Percentiles rank a stretch among this genome's conserved stretches.
Evolutionary conservation across 169 alveolate species (phyloP).

Genomic region (Plasmodium gaboni): DNA sequence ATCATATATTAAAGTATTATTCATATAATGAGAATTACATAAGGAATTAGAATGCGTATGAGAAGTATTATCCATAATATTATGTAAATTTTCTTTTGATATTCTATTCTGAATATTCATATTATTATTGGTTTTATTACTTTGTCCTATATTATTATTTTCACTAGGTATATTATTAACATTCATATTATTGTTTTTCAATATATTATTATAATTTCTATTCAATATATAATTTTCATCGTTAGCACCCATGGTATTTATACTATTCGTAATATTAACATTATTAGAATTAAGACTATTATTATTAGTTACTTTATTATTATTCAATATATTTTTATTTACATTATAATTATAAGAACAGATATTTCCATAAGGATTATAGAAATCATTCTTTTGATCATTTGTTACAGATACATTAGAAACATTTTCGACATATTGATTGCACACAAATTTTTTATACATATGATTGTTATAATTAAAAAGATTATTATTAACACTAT

Average conservation of each 20-base stretch:
- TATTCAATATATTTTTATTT: background rate
- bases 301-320: background rate
- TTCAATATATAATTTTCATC: background rate
- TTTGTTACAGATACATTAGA: no score
- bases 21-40: conserved; percentile 10
- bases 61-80: background rate
- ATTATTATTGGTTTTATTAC: background rate
- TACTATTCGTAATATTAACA: background rate
- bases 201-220: conserved; percentile 10
- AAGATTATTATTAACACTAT: background rate
- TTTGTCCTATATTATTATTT: background rate
- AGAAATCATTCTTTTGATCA: no score
- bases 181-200: background rate
- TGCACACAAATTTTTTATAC: background rate
- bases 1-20: conserved; percentile 28
- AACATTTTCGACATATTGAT: no score
- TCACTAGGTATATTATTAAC: background rate
- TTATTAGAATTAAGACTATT: background rate
- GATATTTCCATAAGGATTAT: background rate
- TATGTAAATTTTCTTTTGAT: background rate
- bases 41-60: background rate
- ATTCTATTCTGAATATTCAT: conserved; percentile 7
- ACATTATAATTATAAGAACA: background rate
- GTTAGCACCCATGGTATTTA: background rate
- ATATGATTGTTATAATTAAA: background rate